phyloP scores from a whole-genome alignment of 805 yeast genomes.

The Cyberlindnera meyerae region DNA sequence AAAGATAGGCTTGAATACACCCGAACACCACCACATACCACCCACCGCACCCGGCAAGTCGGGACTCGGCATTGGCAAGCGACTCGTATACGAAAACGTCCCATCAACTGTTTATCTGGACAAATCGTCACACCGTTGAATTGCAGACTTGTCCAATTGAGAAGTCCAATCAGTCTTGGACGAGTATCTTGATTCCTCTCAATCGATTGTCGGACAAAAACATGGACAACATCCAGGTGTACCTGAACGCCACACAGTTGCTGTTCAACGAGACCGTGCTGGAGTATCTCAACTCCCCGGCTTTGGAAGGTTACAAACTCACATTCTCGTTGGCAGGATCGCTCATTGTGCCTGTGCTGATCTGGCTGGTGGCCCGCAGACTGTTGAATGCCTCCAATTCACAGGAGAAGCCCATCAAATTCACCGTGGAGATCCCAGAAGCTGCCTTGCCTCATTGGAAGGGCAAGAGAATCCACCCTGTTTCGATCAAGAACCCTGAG shows the following conservation, averaged over 20 bases:
- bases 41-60: no score
- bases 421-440: slow-evolving; percentile 58
- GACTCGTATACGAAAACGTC: no score
- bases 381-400: slow-evolving; percentile 3
- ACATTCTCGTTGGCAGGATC: slow-evolving; percentile 19
- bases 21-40: no score
- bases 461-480: slow-evolving; percentile 69
- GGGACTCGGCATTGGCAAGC: no score
- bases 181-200: no score
- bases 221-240: slow-evolving; percentile 16
- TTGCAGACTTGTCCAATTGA: no score
- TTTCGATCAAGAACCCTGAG: slow-evolving; percentile 49
- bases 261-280: slow-evolving; percentile 23
- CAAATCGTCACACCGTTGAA: no score
- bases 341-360: slow-evolving; percentile 5
- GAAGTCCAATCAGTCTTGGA: no score
- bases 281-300: slow-evolving; percentile 16
- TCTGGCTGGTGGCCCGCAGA: slow-evolving; percentile 15
- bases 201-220: no score
- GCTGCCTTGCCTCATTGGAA: slow-evolving; percentile 90
- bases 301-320: slow-evolving; percentile 11
- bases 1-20: no score
- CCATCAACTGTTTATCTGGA: no score
- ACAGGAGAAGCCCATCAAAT: slow-evolving; percentile 33
- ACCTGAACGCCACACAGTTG: slow-evolving; percentile 19